Evolutionary conservation across 2,329 filamentous ascomycete genomes (phyloP), one percentile per base, ranked within the genome.

Genomic region (Aspergillus alliaceus): DNA sequence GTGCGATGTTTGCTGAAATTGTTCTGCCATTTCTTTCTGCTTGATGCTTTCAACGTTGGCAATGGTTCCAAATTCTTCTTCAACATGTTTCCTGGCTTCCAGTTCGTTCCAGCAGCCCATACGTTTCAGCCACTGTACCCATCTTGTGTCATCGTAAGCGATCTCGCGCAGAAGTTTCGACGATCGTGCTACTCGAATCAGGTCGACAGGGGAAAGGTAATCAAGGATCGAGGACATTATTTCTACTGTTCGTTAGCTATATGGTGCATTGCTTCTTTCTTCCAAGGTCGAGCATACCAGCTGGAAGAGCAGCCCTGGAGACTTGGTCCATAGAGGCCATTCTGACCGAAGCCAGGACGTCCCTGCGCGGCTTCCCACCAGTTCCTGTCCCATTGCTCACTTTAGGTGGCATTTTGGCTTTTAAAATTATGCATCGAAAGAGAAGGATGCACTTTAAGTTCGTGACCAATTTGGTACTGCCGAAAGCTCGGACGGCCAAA

Each of bases 71-170:
- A 69, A 82, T 7, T 84, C 82, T 24, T 93, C 88, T 60, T 97
- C 93, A 52, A 91, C 90, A 53, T 90, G 80, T 64, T 85, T 86
- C 59, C 93, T 84, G 4, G 95, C 95, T 71, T 96, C 93, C 3
- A 80, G 75, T 71, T 99, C 95, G 69, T 96, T 89, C 95, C 95
- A 99, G 64, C 90, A 89, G 2, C 89, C 90, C 87, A 99, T 96
- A 57, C 84, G 87, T 71, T 90, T 90, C 54, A 99, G 77, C 61
- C 90, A 85, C 62, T 90, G 86, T 37, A 98, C 90, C 95, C 95
- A 99, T 78, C 93, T 85, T 50, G 92, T 91, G 74, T 99, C 95
- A 73, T 99, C 95, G 76, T 98, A 99, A 3, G 97, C 93, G 93
- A 99, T 99, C 77, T 99, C 95, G 71, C 90, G 89, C 83, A 98